Percentiles rank a stretch among this genome's conserved stretches.
phyloP scores from a whole-genome alignment of 139 green algal species.

The Chlamydomonas urium region DNA sequence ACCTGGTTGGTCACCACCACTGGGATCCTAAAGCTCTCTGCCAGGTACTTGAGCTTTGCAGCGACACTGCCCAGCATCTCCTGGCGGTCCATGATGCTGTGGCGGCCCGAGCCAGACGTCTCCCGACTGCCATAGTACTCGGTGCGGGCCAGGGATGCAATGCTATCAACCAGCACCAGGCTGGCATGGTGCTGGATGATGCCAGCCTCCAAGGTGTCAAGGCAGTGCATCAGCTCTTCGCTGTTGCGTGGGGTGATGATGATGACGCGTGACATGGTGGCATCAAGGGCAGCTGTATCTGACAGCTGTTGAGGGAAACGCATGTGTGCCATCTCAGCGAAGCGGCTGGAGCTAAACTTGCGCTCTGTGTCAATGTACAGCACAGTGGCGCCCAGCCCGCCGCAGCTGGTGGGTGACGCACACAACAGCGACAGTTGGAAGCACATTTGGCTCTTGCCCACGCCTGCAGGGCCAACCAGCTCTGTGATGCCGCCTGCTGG shows the following conservation, averaged over 20 bases:
- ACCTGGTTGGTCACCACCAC: slow-evolving; percentile 47
- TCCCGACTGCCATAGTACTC: too few relatives aligned
- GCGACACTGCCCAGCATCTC: slow-evolving; percentile 63
- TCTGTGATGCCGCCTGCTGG: neutral
- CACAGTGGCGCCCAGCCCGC: neutral
- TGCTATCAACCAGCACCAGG: slow-evolving; percentile 78
- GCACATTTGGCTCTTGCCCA: slow-evolving; percentile 4
- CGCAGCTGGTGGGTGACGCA: neutral
- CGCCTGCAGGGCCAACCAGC: neutral
- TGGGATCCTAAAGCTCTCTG: slow-evolving; percentile 52
- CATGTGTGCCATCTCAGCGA: neutral
- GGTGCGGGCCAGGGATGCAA: slow-evolving; percentile 63
- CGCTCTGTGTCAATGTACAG: slow-evolving; percentile 4
- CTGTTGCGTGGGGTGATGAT: too few relatives aligned
- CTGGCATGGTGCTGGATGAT: slow-evolving; percentile 16
- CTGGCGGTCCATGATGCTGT: slow-evolving; percentile 37
- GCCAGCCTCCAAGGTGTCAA: slow-evolving; percentile 6
- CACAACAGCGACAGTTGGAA: neutral
- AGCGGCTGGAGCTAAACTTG: slow-evolving; percentile 6
- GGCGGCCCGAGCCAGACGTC: too few relatives aligned
- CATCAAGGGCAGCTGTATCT: neutral
- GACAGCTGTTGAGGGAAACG: neutral
- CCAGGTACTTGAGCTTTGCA: slow-evolving; percentile 65
- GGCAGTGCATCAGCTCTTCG: too few relatives aligned
- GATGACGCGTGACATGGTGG: neutral